Conservation (phyloP, 129 eudicot species). For the Centaurea solstitialis region DNA sequence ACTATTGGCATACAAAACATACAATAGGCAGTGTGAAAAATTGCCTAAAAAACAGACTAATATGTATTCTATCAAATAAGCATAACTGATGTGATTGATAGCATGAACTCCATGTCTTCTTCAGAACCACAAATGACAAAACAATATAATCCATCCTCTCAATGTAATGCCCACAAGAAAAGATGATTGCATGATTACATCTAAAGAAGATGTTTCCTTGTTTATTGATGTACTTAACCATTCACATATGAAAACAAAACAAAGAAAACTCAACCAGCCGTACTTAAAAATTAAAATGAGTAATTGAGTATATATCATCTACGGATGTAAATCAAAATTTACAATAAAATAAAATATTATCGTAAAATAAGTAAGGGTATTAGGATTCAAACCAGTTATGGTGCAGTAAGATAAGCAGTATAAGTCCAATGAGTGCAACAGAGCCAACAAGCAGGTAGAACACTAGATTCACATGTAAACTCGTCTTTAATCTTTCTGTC, state of each 20-base stretch:
- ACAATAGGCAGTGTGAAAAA: background rate
- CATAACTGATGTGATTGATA: too few species aligned
- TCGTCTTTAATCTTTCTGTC: slow-evolving; percentile 77
- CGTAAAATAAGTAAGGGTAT: slow-evolving; percentile 15
- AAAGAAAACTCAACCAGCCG: background rate
- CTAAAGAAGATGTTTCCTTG: background rate
- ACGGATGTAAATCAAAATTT: background rate
- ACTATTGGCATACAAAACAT: background rate
- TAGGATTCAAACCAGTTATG: slow-evolving; percentile 60
- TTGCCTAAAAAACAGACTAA: too few species aligned
- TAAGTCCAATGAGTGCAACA: slow-evolving; percentile 70
- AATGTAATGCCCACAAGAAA: background rate
- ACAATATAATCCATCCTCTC: background rate
- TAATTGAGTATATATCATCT: slow-evolving; percentile 1
- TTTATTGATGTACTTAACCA: background rate
- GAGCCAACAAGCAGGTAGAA: slow-evolving; percentile 67
- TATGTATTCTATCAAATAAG: too few species aligned
- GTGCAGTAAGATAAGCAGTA: slow-evolving; percentile 57
- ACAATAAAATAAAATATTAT: background rate
- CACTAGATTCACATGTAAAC: slow-evolving; percentile 72
- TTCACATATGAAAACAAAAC: background rate
- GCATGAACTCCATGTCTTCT: background rate
- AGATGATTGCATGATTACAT: background rate
- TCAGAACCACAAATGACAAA: background rate
- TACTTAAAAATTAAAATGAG: too few species aligned